Evolutionary conservation across 768 basidiomycete genomes (phyloP), one percentile per base, ranked within the genome.

Genomic region (Lactarius indigo): DNA sequence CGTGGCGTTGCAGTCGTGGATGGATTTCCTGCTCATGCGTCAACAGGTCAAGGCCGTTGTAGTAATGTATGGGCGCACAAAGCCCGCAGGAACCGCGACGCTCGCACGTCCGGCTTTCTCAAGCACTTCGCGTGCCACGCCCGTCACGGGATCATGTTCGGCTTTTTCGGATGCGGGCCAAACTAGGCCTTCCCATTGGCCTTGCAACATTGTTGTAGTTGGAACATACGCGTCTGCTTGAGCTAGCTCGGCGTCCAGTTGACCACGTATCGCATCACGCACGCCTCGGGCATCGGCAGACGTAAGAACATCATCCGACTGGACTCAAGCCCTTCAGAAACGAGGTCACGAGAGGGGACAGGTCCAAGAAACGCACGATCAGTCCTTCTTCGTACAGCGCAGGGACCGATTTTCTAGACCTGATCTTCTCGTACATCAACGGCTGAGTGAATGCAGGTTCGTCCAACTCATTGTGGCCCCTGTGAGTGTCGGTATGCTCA

Each of bases 401-500:
- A 6, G 93, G 92, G 5, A 94, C 92, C 15, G 89, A 90, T 56
- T 81, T 84, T 57, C 94, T 81, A 0, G 87, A 83, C 7, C 87
- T 83, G 72, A 96, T 96, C 77, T 90, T 86, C 75, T 91, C 83
- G 76, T 97, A 97, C 94, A 96, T 97, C 12, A 88, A 78, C 0
- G 95, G 94, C 65, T 89, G 90, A 0, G 95, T 96, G 74, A 94
- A 91, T 18, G 86, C 85, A 0, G 92, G 92, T 60, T 94, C 84
- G 72, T 95, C 92, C 35, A 94, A 82, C 75, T 95, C 94, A 72
- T 96, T 96, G 74, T 95, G 94, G 2, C 93, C 86, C 85, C 92
- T 87, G 57, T 12, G 33, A 42, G 18, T 18, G 28, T 23, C 30
- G 10, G 20, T 42, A 50, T 10, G 13, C n/a, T 66, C 8, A 63